Conservation (phyloP, 129 eudicot genomes). For the Gnaphalium uliginosum region DNA sequence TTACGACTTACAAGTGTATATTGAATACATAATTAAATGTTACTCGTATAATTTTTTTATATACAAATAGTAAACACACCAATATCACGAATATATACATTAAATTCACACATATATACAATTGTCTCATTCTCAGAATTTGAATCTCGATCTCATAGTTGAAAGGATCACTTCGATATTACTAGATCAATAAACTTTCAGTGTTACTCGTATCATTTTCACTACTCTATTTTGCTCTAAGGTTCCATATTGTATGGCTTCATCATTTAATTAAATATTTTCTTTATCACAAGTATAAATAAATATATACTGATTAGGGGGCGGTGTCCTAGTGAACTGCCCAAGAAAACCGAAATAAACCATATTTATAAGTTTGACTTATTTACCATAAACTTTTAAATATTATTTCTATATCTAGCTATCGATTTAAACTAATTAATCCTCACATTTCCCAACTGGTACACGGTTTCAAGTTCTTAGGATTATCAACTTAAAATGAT, state of each 20-base stretch:
- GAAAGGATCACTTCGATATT: no score
- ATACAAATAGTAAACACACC: no score
- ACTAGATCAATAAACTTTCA: no score
- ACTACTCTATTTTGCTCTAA: background rate
- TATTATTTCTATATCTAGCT: constrained; percentile 16
- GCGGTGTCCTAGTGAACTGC: constrained; percentile 38
- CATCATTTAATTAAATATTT: background rate
- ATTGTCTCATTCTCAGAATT: no score
- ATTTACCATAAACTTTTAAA: background rate
- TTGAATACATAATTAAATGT: no score
- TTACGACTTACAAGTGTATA: no score
- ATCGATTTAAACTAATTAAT: background rate
- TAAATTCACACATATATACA: no score
- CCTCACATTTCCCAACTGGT: constrained; percentile 31
- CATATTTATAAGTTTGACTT: constrained; percentile 37
- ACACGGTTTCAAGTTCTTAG: constrained; percentile 26
- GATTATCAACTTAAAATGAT: constrained; percentile 25
- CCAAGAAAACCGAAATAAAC: constrained; percentile 44
- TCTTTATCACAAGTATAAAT: background rate
- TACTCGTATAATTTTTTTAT: no score
- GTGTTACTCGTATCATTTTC: no score
- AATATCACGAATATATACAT: no score
- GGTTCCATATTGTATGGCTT: background rate
- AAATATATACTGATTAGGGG: constrained; percentile 7
- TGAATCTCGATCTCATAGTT: no score